Percentiles rank a stretch among this genome's conserved stretches.
Evolutionary conservation across 1,284 basidiomycete genomes (phyloP).

Genomic region (Flammula alnicola): DNA sequence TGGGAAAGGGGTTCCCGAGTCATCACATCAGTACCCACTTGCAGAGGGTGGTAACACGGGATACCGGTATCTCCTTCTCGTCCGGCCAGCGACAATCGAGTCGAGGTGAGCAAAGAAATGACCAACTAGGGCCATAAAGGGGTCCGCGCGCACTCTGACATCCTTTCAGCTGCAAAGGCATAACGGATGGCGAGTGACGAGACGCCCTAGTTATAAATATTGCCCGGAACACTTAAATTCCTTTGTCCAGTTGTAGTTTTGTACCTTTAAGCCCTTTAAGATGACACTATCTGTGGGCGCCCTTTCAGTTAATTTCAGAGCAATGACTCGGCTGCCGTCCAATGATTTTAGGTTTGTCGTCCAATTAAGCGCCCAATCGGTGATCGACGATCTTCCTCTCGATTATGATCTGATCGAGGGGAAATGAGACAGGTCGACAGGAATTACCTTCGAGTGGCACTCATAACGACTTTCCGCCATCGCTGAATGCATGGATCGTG

Average conservation of each 20-base stretch:
- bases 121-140: background rate
- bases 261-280: too few species aligned
- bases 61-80: slow-evolving; percentile 2
- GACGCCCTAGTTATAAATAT: too few species aligned
- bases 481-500: too few species aligned
- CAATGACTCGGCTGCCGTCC: too few species aligned
- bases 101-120: background rate
- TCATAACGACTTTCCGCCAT: background rate
- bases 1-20: slow-evolving; percentile 15
- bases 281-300: too few species aligned
- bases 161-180: too few species aligned
- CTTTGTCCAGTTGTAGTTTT: too few species aligned
- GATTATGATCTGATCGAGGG: slow-evolving; percentile 10
- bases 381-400: slow-evolving; percentile 12
- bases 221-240: too few species aligned
- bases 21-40: slow-evolving; percentile 1
- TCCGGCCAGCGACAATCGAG: background rate
- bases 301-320: too few species aligned
- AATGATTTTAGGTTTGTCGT: too few species aligned
- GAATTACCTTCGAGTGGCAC: background rate
- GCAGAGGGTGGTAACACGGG: background rate
- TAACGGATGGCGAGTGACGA: too few species aligned
- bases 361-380: slow-evolving; percentile 19
- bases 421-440: background rate
- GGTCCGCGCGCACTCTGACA: too few species aligned